These are phyloP conservation scores for Elongisporangium undulatum DNA, from an alignment of 352 stramenopile species.

Conservation along the genomic window DNA sequence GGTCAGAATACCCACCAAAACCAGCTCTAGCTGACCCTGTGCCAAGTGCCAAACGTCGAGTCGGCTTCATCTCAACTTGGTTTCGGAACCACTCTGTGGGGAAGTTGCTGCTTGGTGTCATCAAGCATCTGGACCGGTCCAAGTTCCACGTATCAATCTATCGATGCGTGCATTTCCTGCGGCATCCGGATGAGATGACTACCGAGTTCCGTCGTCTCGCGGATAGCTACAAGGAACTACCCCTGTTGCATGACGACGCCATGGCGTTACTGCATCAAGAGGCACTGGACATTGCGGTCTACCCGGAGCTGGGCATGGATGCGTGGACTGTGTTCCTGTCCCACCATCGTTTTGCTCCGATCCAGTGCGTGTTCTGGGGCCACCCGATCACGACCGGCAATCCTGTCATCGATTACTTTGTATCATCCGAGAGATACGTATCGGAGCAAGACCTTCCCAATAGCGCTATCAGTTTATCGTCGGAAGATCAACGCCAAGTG, in stretches of 20 bases:
- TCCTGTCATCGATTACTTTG: slow-evolving; percentile 79
- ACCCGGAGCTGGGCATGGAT: slow-evolving; percentile 83
- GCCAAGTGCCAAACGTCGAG: slow-evolving; percentile 7
- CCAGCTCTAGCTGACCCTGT: neutral
- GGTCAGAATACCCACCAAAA: slow-evolving; percentile 11
- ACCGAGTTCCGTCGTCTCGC: slow-evolving; percentile 28
- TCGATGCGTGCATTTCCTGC: slow-evolving; percentile 48
- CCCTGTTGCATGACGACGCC: slow-evolving; percentile 22
- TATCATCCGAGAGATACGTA: slow-evolving; percentile 57
- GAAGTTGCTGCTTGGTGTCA: slow-evolving; percentile 50
- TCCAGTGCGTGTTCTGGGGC: slow-evolving; percentile 85
- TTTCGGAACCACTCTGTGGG: slow-evolving; percentile 65
- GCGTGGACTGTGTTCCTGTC: slow-evolving; percentile 61
- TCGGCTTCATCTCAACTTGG: slow-evolving; percentile 65
- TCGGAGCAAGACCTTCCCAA: slow-evolving; percentile 4
- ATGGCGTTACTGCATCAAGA: slow-evolving; percentile 32
- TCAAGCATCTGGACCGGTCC: slow-evolving; percentile 42
- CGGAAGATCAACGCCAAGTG: slow-evolving; percentile 8
- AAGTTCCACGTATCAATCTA: slow-evolving; percentile 53
- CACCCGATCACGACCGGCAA: slow-evolving; percentile 78
- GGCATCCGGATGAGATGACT: slow-evolving; percentile 38
- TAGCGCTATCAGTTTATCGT: slow-evolving; percentile 4
- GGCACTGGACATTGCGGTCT: slow-evolving; percentile 76
- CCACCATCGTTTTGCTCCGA: slow-evolving; percentile 63
- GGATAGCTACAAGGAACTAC: slow-evolving; percentile 46